These are phyloP conservation scores for Lodderomyces elongisporus DNA, from an alignment of 1,139 yeast species.

Conservation along the genomic window DNA sequence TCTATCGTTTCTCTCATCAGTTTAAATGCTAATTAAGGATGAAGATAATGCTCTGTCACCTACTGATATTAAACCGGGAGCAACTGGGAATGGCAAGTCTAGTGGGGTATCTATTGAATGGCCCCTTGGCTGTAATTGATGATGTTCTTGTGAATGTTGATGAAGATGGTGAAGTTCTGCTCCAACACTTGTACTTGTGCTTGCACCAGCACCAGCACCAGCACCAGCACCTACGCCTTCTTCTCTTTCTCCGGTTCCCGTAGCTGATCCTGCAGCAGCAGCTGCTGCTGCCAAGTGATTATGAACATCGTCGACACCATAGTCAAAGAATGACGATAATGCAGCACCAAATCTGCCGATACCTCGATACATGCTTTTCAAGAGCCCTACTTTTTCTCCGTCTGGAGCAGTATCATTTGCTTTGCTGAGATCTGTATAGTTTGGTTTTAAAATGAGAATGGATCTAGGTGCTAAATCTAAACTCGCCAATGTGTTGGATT, in stretches of 20 bases:
- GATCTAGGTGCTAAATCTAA: constrained; percentile 62
- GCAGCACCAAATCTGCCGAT: constrained; percentile 24
- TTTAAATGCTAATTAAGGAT: constrained; percentile 17
- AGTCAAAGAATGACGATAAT: constrained; percentile 39
- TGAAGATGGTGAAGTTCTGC: neutral
- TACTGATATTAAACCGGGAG: constrained; percentile 18
- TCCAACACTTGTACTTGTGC: no score
- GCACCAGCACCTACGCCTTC: no score
- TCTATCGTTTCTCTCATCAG: constrained; percentile 3
- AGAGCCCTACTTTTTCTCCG: constrained; percentile 13
- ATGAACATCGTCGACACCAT: constrained; percentile 25
- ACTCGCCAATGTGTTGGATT: constrained; percentile 39
- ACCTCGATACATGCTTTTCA: constrained; percentile 14
- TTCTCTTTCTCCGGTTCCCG: no score
- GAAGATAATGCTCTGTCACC: constrained; percentile 15
- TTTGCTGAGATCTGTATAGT: constrained; percentile 24
- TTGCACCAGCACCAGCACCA: no score
- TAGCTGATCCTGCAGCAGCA: neutral
- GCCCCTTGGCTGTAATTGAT: neutral
- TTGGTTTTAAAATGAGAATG: constrained; percentile 59
- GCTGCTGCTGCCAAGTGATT: neutral
- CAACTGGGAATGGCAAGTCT: constrained; percentile 7
- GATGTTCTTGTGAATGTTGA: constrained; percentile 2
- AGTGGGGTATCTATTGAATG: constrained; percentile 4
- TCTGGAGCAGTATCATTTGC: constrained; percentile 14